Evolutionary conservation across 768 basidiomycete species (phyloP), one percentile per base, ranked within the genome.

Genomic region (Mrakia blollopis): DNA sequence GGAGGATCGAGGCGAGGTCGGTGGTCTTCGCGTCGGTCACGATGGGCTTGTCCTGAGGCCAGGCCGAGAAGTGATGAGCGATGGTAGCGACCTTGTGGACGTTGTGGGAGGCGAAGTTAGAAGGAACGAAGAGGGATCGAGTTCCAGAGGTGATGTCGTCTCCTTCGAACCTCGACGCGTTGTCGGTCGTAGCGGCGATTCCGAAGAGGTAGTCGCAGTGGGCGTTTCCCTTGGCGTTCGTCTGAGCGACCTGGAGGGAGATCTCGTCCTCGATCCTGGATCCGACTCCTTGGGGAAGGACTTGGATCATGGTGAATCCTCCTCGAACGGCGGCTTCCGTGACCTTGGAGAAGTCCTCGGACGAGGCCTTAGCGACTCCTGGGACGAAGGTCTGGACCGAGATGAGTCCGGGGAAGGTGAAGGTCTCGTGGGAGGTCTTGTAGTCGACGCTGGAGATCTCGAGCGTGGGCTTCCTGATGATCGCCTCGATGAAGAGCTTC

Each of bases 31-130:
- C 96, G 82, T 98, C 91, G 4, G 96, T 94, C 74, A 98, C 87
- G 81, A 99, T 92, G n/a, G 91, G 91, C 85, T 94, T 96, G 80
- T 97, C 92, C 5, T 84, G 80, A 0, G 95, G 91, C 96, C 97
- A 98, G 0, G 91, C 87, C 10, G 91, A 87, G 82, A 99, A 97
- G 83, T 97, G 92, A 16, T 89, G 87, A 0, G 95, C 93, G 70
- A 95, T 88, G 16, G 87, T 87, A 25, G 93, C 88, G 72, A 97
- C 86, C 67, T 90, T 88, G 81, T 84, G 84, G 77, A 78, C 80
- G 52, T 81, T 78, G 44, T 81, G 78, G 52, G 80, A 82, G 74
- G 28, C 73, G 73, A 67, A 83, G 82, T 78, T 82, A 79, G 79
- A 91, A 3, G 94, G 91, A 76, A 99, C 88, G 85, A 91, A 98